Conservation (phyloP, 805 yeast species). For the Ogataea ramenticola region DNA sequence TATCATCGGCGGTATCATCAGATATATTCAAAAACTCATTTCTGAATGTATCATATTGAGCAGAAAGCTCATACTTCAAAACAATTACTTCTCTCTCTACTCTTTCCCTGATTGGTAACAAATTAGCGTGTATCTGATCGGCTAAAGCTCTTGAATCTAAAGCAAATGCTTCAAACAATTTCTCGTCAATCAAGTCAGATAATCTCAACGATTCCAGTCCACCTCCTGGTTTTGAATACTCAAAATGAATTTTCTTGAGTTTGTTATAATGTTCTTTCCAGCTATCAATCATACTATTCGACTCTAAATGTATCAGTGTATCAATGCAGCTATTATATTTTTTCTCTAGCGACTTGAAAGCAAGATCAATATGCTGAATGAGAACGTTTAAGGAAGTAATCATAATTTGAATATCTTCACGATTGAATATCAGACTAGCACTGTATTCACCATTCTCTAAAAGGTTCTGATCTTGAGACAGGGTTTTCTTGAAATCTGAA, state of each 20-base stretch:
- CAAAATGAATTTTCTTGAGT: slow-evolving; percentile 20
- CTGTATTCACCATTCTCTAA: slow-evolving; percentile 3
- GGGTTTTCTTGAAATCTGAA: slow-evolving; percentile 26
- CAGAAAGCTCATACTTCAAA: slow-evolving; percentile 30
- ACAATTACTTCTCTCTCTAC: slow-evolving; percentile 30
- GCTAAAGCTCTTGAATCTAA: slow-evolving; percentile 17
- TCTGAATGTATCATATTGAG: slow-evolving; percentile 33
- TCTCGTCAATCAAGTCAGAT: slow-evolving; percentile 25
- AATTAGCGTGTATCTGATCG: slow-evolving; percentile 11
- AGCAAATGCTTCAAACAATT: slow-evolving; percentile 26
- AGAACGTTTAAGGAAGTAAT: slow-evolving; percentile 42
- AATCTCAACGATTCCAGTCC: slow-evolving; percentile 17
- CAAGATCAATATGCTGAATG: slow-evolving; percentile 43
- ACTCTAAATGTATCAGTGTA: slow-evolving; percentile 26
- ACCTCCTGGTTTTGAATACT: slow-evolving; percentile 10
- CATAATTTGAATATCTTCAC: slow-evolving; percentile 34
- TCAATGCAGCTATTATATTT: slow-evolving; percentile 31
- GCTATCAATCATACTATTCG: slow-evolving; percentile 34
- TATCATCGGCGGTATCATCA: slow-evolving; percentile 5
- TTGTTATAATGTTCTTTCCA: slow-evolving; percentile 31
- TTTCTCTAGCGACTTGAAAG: slow-evolving; percentile 33
- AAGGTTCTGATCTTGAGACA: slow-evolving; percentile 7
- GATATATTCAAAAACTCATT: slow-evolving; percentile 24
- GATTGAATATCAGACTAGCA: slow-evolving; percentile 8
- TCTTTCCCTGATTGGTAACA: slow-evolving; percentile 23